phyloP scores from a whole-genome alignment of 768 basidiomycete genomes.

The Leccinum boreale region DNA sequence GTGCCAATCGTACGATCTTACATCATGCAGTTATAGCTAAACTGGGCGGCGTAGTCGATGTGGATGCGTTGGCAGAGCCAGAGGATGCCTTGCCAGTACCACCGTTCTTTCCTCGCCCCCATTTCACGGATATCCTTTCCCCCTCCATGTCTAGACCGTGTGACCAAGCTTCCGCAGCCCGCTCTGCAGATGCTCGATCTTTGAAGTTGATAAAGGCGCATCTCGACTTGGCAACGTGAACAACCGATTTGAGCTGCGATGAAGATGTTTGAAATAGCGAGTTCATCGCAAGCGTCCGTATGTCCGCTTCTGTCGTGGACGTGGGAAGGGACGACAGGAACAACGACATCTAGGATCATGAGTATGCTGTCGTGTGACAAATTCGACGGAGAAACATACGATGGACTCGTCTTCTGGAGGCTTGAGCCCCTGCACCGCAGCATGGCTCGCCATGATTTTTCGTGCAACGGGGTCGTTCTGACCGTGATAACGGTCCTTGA shows the following conservation, averaged over 20 bases:
- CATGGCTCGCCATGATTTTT: constrained; percentile 81
- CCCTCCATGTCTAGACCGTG: constrained; percentile 86
- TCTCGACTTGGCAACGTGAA: constrained; percentile 81
- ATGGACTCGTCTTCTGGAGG: constrained; percentile 87
- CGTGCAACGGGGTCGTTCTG: constrained; percentile 90
- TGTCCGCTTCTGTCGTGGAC: constrained; percentile 64
- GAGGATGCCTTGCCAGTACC: constrained; percentile 32
- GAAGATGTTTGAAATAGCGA: constrained; percentile 65
- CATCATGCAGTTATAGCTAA: constrained; percentile 13
- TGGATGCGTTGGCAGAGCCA: neutral
- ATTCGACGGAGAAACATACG: constrained; percentile 46
- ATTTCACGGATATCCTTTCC: constrained; percentile 70
- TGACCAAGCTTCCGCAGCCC: constrained; percentile 86
- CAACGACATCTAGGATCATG: constrained; percentile 64
- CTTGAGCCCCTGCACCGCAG: constrained; percentile 76
- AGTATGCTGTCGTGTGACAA: neutral
- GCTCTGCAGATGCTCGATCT: constrained; percentile 77
- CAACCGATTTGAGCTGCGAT: constrained; percentile 73
- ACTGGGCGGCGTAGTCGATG: constrained; percentile 1
- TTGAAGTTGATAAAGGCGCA: constrained; percentile 93
- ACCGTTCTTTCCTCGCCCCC: constrained; percentile 74
- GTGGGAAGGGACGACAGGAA: constrained; percentile 77
- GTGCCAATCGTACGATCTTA: neutral
- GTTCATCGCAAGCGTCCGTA: constrained; percentile 69
- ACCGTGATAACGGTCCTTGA: constrained; percentile 93